Base-by-base conservation (phyloP, 768 basidiomycete species). In the Trametes gibbosa region DNA sequence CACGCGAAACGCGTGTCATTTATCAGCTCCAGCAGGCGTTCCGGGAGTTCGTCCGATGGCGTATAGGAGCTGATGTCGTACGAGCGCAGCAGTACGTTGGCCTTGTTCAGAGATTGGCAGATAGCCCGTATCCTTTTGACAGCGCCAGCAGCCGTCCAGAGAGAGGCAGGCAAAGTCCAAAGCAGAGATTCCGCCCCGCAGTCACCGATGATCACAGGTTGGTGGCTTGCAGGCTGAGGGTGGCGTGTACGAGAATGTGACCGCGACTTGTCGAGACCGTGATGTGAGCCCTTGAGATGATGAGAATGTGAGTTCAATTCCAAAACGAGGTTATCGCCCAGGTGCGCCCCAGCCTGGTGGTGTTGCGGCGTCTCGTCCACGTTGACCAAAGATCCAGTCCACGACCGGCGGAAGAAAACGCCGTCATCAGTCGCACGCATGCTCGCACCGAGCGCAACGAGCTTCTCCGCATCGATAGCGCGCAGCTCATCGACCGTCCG, bases 201-300 rank as follows among this genome's bases (percentile, higher is more conserved):
- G 70, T 92, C 90, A 7, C 90, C 90, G 49, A 92, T 87, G 59
- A 92, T 84, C 55, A 92, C 75, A 1, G 88, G 86, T 60, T 92
- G 89, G 23, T 79, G 73, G 37, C 66, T 62, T 43, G 66, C 47
- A n/a, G 50, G 16, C 21, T 63, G 61, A 39, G 62, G 25, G 32
- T 65, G 63, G 23, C 61, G 57, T 19, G 64, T 62, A 57, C 25
- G 67, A 19, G 67, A 64, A 39, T 56, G 62, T 14, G 66, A 61
- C 10, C 63, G 56, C 19, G 65, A 56, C 32, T 54, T 60, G 2
- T 62, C 61, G 47, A 29, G 57, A 5, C 53, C 35, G 40, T 52
- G 62, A 16, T 54, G 63, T 40, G 64, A 58, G 7, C 53, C 60
- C 56, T 62, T 50, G 17, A 53, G 37, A 21, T 63, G 61, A 46